phyloP scores from a whole-genome alignment of 768 basidiomycete species.

The Boletus subparvulus region DNA sequence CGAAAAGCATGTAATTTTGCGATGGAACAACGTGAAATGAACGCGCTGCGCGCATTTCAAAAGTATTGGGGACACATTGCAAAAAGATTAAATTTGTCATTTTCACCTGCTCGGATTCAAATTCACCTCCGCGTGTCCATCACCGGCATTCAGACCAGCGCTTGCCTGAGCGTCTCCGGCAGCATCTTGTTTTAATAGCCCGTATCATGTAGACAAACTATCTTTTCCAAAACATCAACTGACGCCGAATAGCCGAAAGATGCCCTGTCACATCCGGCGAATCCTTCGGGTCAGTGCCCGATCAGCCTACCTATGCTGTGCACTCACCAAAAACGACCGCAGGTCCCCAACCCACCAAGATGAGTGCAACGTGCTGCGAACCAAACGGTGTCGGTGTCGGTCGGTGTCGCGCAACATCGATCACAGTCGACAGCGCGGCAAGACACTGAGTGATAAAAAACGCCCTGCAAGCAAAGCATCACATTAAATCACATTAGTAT shows the following conservation, averaged over 20 bases:
- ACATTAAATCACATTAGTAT: background rate
- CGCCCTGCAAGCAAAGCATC: conserved; percentile 26
- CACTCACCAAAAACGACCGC: conserved; percentile 51
- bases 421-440: conserved; percentile 48
- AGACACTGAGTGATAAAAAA: conserved; percentile 50
- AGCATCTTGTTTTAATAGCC: background rate
- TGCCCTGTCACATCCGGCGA: conserved; percentile 29
- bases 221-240: conserved; percentile 36
- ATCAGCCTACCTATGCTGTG: background rate
- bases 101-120: background rate
- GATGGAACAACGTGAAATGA: background rate
- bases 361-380: conserved; percentile 61
- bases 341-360: conserved; percentile 62
- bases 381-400: conserved; percentile 53
- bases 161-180: no score
- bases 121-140: background rate
- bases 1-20: background rate
- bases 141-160: background rate
- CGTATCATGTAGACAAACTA: background rate
- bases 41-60: background rate
- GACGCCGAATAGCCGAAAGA: conserved; percentile 39
- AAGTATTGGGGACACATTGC: conserved; percentile 20
- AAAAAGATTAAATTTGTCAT: background rate
- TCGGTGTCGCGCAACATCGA: conserved; percentile 45
- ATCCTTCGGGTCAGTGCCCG: background rate